Base-by-base conservation (phyloP, 176 grass and related monocot species). In the Cymbopogon citratus region DNA sequence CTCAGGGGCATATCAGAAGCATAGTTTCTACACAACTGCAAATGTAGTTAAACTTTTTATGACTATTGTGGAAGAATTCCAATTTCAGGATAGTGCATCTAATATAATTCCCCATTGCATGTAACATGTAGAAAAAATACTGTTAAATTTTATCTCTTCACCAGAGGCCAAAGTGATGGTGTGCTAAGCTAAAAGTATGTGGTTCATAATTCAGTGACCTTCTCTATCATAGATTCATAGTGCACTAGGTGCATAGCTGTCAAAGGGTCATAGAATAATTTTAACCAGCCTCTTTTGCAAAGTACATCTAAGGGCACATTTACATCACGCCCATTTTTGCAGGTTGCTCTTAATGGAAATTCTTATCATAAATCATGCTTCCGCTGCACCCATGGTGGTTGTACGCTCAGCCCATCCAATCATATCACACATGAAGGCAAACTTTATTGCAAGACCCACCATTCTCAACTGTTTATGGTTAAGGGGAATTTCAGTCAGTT, bases 331-430 rank as follows among this genome's bases (percentile, higher is more conserved):
- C 8, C 33, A 66, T 41, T 65, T 74, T 63, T 52, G 3, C 78
- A 99, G 97, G 93, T 99, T 63, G 71, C 85, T 59, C 87, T 99
- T 56, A 78, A 99, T 71, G 97, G 91, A 71, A 82, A 43, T 33
- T 73, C 92, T 12, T 99, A 99, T 87, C 97, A 99, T 72, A 93
- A 94, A 83, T 86, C 90, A 63, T 96, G 97, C 83, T 99, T 99
- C 51, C 94, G 91, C 63, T 99, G 97, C 75, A 90, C 75, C 80
- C 91, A 93, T 73, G 97, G 97, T 63, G 93, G 97, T 36, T 99
- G 97, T 66, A 87, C 79, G 16, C 94, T 99, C 33, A 93, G 63
- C 65, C 83, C 93, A 72, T 92, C 93, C 15, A 99, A 96, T 80
- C 68, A 91, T 85, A 35, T 99, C 19, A 77, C 91, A 3, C 97